These are phyloP conservation scores for Phialophora verrucosa DNA, from an alignment of 2,329 filamentous ascomycete species.

Conservation along the genomic window DNA sequence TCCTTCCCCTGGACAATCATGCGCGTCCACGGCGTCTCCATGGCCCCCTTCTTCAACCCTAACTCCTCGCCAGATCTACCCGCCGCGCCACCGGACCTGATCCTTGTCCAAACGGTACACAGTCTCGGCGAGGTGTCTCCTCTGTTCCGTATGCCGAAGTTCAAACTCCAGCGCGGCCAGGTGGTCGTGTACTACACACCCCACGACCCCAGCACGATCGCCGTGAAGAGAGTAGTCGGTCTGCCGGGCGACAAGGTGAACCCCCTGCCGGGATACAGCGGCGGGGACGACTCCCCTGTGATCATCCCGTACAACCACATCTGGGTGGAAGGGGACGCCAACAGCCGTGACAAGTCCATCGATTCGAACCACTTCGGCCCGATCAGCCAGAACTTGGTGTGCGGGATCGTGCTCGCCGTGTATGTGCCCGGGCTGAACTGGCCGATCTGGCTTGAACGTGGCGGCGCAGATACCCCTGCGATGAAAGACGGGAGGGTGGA, in stretches of 20 bases:
- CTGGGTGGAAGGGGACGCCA: constrained; percentile 93
- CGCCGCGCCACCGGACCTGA: constrained; percentile 47
- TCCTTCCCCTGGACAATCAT: constrained; percentile 49
- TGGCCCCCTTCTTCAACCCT: constrained; percentile 78
- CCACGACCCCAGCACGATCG: constrained; percentile 50
- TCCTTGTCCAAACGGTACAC: constrained; percentile 42
- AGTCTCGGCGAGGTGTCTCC: background rate
- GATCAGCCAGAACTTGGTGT: constrained; percentile 74
- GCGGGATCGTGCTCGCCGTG: constrained; percentile 74
- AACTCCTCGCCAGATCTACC: constrained; percentile 58
- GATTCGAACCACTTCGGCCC: constrained; percentile 95
- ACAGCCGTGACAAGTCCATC: constrained; percentile 67
- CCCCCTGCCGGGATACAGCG: constrained; percentile 66
- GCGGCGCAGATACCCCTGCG: constrained; percentile 48
- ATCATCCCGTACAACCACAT: constrained; percentile 82
- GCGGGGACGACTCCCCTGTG: constrained; percentile 53
- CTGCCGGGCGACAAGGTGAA: constrained; percentile 78
- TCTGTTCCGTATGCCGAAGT: constrained; percentile 46
- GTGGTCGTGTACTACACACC: constrained; percentile 66
- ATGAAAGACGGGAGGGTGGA: constrained; percentile 38
- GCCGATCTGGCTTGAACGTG: constrained; percentile 56
- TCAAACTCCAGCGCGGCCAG: constrained; percentile 71
- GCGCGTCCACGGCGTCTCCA: constrained; percentile 61
- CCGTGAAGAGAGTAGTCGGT: constrained; percentile 83
- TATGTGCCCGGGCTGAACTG: constrained; percentile 64